These are phyloP conservation scores for Amanita exitialis DNA, from an alignment of 768 basidiomycete species.

Conservation along the genomic window DNA sequence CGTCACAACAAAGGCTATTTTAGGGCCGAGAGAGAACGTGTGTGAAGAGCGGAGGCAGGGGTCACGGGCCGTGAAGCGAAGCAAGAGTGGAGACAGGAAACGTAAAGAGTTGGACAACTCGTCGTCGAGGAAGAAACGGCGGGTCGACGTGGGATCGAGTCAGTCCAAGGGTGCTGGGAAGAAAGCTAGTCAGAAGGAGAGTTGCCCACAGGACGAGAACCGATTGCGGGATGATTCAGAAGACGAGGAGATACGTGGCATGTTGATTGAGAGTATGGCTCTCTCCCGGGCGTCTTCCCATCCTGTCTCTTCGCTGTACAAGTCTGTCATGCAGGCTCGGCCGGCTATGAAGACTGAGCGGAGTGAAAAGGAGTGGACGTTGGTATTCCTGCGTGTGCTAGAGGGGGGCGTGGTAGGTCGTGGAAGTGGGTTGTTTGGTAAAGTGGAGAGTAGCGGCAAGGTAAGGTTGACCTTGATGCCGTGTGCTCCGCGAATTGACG, in stretches of 20 bases:
- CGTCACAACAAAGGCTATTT: slow-evolving; percentile 2
- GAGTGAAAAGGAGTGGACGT: slow-evolving; percentile 36
- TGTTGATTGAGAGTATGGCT: slow-evolving; percentile 64
- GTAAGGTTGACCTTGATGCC: slow-evolving; percentile 21
- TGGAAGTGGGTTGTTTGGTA: slow-evolving; percentile 58
- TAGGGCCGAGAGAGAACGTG: slow-evolving; percentile 9
- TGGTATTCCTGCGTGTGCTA: slow-evolving; percentile 40
- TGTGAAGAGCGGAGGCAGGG: slow-evolving; percentile 5
- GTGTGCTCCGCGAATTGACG: neutral
- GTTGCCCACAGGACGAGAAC: neutral
- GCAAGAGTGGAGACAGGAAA: slow-evolving; percentile 7
- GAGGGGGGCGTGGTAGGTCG: slow-evolving; percentile 29
- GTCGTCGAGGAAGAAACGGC: slow-evolving; percentile 16
- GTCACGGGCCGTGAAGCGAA: neutral
- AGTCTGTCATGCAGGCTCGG: slow-evolving; percentile 39
- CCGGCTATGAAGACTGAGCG: slow-evolving; percentile 37
- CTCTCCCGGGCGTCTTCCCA: slow-evolving; percentile 64
- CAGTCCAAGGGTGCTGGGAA: neutral
- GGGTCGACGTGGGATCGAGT: slow-evolving; percentile 1
- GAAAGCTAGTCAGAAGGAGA: neutral
- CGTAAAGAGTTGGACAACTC: slow-evolving; percentile 9
- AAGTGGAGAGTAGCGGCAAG: slow-evolving; percentile 57
- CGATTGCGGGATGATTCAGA: slow-evolving; percentile 13
- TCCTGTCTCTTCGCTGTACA: slow-evolving; percentile 42
- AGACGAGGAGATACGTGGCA: slow-evolving; percentile 43